phyloP scores from a whole-genome alignment of 1,284 basidiomycete genomes.

The Microbotryomycetes sp. region DNA sequence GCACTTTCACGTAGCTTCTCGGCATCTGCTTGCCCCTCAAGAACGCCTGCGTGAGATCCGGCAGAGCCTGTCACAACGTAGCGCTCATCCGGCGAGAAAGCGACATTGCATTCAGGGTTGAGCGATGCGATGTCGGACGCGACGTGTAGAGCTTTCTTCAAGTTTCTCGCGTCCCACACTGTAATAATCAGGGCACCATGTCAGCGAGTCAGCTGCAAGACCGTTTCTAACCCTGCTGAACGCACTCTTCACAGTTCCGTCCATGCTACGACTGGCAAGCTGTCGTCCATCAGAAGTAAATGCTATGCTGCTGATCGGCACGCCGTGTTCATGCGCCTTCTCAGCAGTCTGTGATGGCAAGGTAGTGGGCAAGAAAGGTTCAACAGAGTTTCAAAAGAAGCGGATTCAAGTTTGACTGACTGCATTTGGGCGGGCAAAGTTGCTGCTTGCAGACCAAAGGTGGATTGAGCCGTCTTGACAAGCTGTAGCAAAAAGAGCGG shows the following conservation, averaged over 20 bases:
- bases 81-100: constrained; percentile 86
- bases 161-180: constrained; percentile 90
- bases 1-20: constrained; percentile 51
- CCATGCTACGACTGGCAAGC: constrained; percentile 77
- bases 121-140: constrained; percentile 60
- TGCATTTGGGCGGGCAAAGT: constrained; percentile 75
- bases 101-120: constrained; percentile 83
- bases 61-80: constrained; percentile 68
- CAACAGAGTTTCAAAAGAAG: too few species aligned
- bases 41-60: constrained; percentile 38
- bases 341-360: constrained; percentile 60
- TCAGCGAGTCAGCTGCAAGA: neutral
- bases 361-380: too few species aligned
- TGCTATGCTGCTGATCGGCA: constrained; percentile 71
- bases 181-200: too few species aligned
- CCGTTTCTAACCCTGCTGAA: constrained; percentile 36
- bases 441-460: constrained; percentile 85
- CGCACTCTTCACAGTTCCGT: constrained; percentile 89
- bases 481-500: constrained; percentile 46
- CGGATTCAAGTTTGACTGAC: constrained; percentile 3
- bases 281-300: constrained; percentile 77
- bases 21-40: constrained; percentile 46
- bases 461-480: constrained; percentile 86
- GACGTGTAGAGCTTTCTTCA: constrained; percentile 72
- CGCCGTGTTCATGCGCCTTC: constrained; percentile 72